These are phyloP conservation scores for Bidens hawaiensis DNA, from an alignment of 140 eudicot genomes.

Conservation along the genomic window DNA sequence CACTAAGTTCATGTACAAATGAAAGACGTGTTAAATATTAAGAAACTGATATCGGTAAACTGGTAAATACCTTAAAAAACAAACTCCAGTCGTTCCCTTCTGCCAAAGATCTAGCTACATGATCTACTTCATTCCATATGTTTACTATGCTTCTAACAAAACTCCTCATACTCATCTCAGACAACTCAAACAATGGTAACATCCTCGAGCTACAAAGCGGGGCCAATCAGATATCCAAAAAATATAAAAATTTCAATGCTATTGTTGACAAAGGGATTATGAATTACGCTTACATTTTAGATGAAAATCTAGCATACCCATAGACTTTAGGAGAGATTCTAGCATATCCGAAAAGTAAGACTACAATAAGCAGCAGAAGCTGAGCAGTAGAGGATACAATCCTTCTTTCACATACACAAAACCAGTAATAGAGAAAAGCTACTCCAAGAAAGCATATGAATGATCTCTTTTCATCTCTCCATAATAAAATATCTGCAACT, in stretches of 20 bases:
- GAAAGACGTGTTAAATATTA: not conserved
- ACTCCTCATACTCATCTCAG: constrained; percentile 47
- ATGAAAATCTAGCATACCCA: constrained; percentile 46
- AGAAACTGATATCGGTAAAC: constrained; percentile 7
- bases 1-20: not conserved
- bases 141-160: constrained; percentile 32
- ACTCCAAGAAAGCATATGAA: constrained; percentile 56
- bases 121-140: constrained; percentile 44
- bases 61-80: constrained; percentile 56
- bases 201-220: constrained; percentile 49
- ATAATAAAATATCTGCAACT: constrained; percentile 86
- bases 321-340: constrained; percentile 48
- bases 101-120: constrained; percentile 44
- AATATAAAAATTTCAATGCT: not conserved
- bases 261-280: constrained; percentile 11
- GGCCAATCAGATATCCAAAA: constrained; percentile 16
- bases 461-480: constrained; percentile 88
- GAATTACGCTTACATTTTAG: constrained; percentile 42
- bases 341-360: constrained; percentile 41
- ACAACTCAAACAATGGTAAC: constrained; percentile 53
- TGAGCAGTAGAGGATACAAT: constrained; percentile 64
- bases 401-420: constrained; percentile 65
- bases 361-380: constrained; percentile 48
- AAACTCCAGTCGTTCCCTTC: constrained; percentile 71
- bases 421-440: constrained; percentile 63